These are phyloP conservation scores for Aspergillus pseudoterreus DNA, from an alignment of 2,329 filamentous ascomycete genomes.

Conservation along the genomic window DNA sequence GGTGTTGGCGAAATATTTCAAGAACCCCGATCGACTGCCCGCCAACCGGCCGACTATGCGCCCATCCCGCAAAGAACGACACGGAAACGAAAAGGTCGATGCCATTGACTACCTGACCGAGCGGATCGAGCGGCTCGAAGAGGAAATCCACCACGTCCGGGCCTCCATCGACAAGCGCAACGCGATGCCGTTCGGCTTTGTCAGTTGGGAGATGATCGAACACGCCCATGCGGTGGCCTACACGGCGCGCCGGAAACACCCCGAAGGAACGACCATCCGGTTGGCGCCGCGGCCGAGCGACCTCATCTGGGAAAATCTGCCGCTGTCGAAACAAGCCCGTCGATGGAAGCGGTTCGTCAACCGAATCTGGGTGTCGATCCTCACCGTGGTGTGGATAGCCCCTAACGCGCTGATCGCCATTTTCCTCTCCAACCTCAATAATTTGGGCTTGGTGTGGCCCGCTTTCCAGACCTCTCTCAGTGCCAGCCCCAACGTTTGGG, in stretches of 20 bases:
- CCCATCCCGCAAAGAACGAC: slow-evolving; percentile 74
- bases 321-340: slow-evolving; percentile 64
- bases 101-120: slow-evolving; percentile 90
- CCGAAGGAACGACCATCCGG: slow-evolving; percentile 69
- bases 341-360: slow-evolving; percentile 73
- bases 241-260: slow-evolving; percentile 73
- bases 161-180: slow-evolving; percentile 80
- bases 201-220: slow-evolving; percentile 83
- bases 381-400: slow-evolving; percentile 83
- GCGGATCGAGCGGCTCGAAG: slow-evolving; percentile 77
- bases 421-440: slow-evolving; percentile 81
- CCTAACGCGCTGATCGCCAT: slow-evolving; percentile 94
- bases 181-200: slow-evolving; percentile 88
- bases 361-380: slow-evolving; percentile 73
- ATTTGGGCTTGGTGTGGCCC: slow-evolving; percentile 76
- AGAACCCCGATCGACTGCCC: slow-evolving; percentile 77
- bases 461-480: slow-evolving; percentile 66
- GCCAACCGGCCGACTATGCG: slow-evolving; percentile 71
- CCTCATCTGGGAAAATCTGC: slow-evolving; percentile 93
- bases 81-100: slow-evolving; percentile 72
- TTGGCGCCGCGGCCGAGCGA: slow-evolving; percentile 85
- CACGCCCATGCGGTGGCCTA: slow-evolving; percentile 88
- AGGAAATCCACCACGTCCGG: slow-evolving; percentile 79
- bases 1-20: slow-evolving; percentile 84
- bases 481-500: slow-evolving; percentile 67